Evolutionary conservation across 2,329 filamentous ascomycete genomes (phyloP).

Genomic region (Ceratocystis smalleyi): DNA sequence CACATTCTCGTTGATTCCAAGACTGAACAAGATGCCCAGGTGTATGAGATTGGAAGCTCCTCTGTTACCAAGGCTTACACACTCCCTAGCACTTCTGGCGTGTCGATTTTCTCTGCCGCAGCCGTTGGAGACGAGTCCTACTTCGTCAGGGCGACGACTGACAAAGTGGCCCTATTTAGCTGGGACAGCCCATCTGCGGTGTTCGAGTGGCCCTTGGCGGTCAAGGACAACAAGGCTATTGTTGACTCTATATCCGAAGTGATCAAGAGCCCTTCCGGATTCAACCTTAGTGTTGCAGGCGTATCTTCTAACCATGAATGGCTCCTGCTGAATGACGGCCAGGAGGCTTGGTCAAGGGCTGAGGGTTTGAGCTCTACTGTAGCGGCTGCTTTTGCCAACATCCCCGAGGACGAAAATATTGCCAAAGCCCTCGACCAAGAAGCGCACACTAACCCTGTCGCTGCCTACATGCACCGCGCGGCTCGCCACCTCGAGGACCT

Average conservation of each 20-base stretch:
- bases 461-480: conserved; percentile 78
- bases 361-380: conserved; percentile 72
- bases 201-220: conserved; percentile 52
- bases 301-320: conserved; percentile 49
- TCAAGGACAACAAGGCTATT: conserved; percentile 30
- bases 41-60: conserved; percentile 34
- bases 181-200: conserved; percentile 64
- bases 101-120: conserved; percentile 64
- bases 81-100: conserved; percentile 53
- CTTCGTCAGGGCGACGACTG: conserved; percentile 66
- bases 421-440: conserved; percentile 73
- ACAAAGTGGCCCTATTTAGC: conserved; percentile 58
- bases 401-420: conserved; percentile 56
- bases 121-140: conserved; percentile 68
- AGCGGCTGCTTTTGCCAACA: conserved; percentile 65
- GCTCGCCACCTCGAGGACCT: conserved; percentile 69
- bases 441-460: conserved; percentile 61
- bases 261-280: conserved; percentile 49
- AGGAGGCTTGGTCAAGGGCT: conserved; percentile 60
- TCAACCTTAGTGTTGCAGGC: conserved; percentile 57
- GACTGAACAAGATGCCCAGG: conserved; percentile 64
- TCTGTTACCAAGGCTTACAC: conserved; percentile 51
- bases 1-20: conserved; percentile 78
- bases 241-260: conserved; percentile 69
- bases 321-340: conserved; percentile 70